These are phyloP conservation scores for Bipolaris gigantea DNA, from an alignment of 2,329 filamentous ascomycete genomes.

Conservation along the genomic window DNA sequence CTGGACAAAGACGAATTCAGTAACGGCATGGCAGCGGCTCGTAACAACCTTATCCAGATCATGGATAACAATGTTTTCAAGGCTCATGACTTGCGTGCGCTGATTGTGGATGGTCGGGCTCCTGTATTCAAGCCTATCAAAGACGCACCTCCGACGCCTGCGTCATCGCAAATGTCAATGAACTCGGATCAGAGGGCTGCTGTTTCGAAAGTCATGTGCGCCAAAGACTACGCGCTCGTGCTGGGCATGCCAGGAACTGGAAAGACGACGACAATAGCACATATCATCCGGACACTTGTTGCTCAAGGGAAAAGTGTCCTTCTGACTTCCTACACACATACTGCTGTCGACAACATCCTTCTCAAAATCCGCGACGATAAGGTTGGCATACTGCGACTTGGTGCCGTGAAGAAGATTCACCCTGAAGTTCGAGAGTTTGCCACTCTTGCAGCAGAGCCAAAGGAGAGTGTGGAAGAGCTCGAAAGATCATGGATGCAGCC, in stretches of 20 bases:
- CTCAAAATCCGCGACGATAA: constrained; percentile 82
- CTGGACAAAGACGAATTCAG: constrained; percentile 98
- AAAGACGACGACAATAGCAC: constrained; percentile 96
- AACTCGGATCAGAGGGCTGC: constrained; percentile 87
- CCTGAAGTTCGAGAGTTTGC: constrained; percentile 85
- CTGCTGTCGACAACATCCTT: constrained; percentile 96
- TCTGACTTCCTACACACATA: constrained; percentile 94
- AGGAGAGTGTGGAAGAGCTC: constrained; percentile 79
- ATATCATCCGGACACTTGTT: constrained; percentile 90
- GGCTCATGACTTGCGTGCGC: constrained; percentile 69
- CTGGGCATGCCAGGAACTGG: constrained; percentile 98
- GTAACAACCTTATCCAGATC: constrained; percentile 89
- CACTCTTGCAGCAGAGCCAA: constrained; percentile 72
- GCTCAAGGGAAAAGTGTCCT: constrained; percentile 90
- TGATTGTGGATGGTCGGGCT: constrained; percentile 75
- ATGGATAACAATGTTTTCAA: constrained; percentile 80
- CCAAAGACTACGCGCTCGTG: constrained; percentile 93
- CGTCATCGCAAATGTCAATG: constrained; percentile 62
- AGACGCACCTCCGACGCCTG: constrained; percentile 61
- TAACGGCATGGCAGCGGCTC: constrained; percentile 92
- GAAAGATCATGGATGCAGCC: constrained; percentile 80
- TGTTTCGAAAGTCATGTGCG: constrained; percentile 93
- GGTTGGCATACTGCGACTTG: constrained; percentile 81
- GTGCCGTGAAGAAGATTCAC: constrained; percentile 82
- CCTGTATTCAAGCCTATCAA: constrained; percentile 72